Base-by-base conservation (phyloP, 768 basidiomycete genomes). In the Psilocybe azurescens region DNA sequence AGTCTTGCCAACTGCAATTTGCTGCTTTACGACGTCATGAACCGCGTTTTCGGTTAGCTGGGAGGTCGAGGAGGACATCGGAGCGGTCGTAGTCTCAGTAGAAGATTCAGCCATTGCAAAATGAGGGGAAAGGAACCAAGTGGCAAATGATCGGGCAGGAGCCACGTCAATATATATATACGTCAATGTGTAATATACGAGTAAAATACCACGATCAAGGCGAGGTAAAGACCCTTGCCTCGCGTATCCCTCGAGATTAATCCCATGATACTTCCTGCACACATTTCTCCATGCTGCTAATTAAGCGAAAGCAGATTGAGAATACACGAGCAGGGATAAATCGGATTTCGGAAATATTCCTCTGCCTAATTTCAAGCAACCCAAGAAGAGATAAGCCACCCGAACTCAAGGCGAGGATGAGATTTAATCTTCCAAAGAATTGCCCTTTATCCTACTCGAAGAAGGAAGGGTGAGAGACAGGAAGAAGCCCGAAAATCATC, bases 391-490 rank as follows among this genome's bases (percentile, higher is more conserved):
- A 73, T 78, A 77, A 81, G 81, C 73, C 72, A 77, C 72, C 81
- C 89, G 88, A 91, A 92, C 91, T 92, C 91, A 91, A 90, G 84
- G 89, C 77, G 82, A 89, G 88, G 75, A 77, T 75, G 65, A 51
- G 44, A n/a, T 58, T 84, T 71, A 38, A 59, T 91, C 83, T 93
- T 65, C 84, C 89, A 91, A 86, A 88, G 83, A 72, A 77, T 69
- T 67, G 63, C 81, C 83, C 79, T 64, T 51, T 64, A 72, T 72
- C 75, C 72, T 62, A 67, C 67, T 61, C 56, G 54, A 64, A 65
- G 69, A 62, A 63, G 69, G 72, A 71, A 70, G 79, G 85, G 79
- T 82, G 83, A 86, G 91, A 92, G 91, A 92, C 90, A 84, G 88
- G 88, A 82, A 82, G 79, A 71, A 60, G 67, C 61, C 58, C 53